phyloP scores from a whole-genome alignment of 2,329 filamentous ascomycete species.

The Penicillium crustosum region DNA sequence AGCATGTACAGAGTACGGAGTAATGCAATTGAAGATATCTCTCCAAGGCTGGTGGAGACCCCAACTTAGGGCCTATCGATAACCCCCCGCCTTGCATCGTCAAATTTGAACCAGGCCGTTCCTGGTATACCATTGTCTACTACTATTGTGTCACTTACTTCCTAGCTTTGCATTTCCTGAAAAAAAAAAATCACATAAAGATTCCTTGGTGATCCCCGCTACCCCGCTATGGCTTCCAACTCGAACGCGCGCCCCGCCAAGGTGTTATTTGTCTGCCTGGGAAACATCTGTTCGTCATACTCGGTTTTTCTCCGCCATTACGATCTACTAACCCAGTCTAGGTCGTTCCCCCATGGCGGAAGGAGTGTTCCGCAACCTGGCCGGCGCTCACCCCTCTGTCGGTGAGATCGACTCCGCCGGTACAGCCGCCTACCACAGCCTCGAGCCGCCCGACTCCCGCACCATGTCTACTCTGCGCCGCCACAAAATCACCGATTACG shows the following conservation, averaged over 20 bases:
- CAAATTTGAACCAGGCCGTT: not conserved
- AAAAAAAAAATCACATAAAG: not conserved
- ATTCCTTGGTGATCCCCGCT: not conserved
- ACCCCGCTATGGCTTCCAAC: conserved; percentile 24
- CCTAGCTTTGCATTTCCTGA: not conserved
- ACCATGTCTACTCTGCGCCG: conserved; percentile 75
- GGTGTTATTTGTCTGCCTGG: conserved; percentile 92
- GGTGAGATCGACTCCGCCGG: conserved; percentile 80
- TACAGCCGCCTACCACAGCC: conserved; percentile 82
- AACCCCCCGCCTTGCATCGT: conserved; percentile 4
- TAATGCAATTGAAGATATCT: not conserved
- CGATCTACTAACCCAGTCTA: conserved; percentile 25
- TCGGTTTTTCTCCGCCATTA: not conserved
- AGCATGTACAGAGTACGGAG: not conserved
- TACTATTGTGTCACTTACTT: not conserved
- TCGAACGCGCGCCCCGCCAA: conserved; percentile 50
- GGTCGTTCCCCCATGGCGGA: conserved; percentile 89
- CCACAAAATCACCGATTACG: conserved; percentile 75
- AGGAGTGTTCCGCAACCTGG: conserved; percentile 78
- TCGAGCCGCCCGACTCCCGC: conserved; percentile 73
- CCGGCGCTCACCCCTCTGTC: conserved; percentile 60
- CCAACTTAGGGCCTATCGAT: conserved; percentile 11
- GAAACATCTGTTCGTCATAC: conserved; percentile 74
- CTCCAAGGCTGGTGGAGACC: not conserved
- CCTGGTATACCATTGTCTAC: not conserved